Evolutionary conservation across 192 early-diverging fungal genomes (phyloP), one percentile per base, ranked within the genome.

Genomic region (Rhizophlyctis rosea): DNA sequence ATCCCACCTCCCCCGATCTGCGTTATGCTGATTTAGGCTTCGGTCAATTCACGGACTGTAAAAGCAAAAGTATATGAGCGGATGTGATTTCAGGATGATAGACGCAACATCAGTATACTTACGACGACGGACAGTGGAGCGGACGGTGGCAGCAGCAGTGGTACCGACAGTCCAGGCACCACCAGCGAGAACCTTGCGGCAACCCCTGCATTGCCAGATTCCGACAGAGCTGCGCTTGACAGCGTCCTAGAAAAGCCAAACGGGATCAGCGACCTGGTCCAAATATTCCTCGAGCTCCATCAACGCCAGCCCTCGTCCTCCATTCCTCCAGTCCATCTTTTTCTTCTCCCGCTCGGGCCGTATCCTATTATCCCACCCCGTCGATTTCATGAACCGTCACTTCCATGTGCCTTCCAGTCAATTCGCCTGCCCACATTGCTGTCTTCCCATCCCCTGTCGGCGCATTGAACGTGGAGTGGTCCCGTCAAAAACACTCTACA

Each of bases 141-240:
- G 90, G 72, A 91, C 87, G 61, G 92, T 88, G 61, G 87, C 83
- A 68, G 95, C 92, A 71, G 90, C 87, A 62, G 90, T 90, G 73
- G 96, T 98, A 48, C 84, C 83, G 58, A 95, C 84, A 60, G 92
- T 91, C 91, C 93, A 99, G 73, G 96, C 96, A 75, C 96, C 96
- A 68, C 93, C 96, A 60, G 96, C 96, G 71, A 97, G 81, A 65
- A 78, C 76, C 88, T 96, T 94, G 74, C 83, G 86, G 87, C 96
- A 99, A 61, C 89, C 91, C 67, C 86, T 83, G 87, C 96, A 99
- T 75, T 92, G 85, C 96, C 96, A 99, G 88, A 99, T 99, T 76
- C 94, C 96, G 70, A 99, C 96, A 59, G 93, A 85, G 56, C 82
- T 76, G 71, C 96, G 90, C 84, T 90, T 91, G 71, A 99, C 93